Base-by-base conservation (phyloP, 345 rosid genomes). In the Melaleuca alternifolia region DNA sequence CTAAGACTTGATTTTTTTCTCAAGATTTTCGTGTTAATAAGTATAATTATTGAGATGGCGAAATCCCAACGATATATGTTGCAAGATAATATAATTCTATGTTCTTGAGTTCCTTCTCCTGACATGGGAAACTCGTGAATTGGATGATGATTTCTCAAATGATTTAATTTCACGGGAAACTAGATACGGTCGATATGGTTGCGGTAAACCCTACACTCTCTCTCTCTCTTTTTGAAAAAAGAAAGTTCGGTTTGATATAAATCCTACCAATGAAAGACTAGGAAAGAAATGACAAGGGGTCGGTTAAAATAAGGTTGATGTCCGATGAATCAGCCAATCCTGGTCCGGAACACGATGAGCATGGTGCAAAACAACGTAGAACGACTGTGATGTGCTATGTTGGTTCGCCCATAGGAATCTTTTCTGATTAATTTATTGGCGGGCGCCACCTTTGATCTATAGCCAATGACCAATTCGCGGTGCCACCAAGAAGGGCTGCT, bases 21-120 rank as follows among this genome's bases (percentile, higher is more conserved):
- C 0, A 6, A 18, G 4, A 71, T 18, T 37, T 71, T 71, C 13
- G 37, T 18, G 13, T 18, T 1, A 2, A 37, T 5, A 0, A 10
- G 3, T 37, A 5, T 6, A 37, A 65, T 33, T 3, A 2, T 1
- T 1, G 1, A 2, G 24, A 6, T 71, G 6, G 6, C 1, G 0
- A 71, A 71, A 71, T 71, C 7, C 0, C 24, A 5, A 10, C 2
- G 0, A 9, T 7, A 18, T 11, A 0, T 2, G 1, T 37, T 20
- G 7, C 13, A 10, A 9, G 1, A 65, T 30, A 16, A 16, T 65
- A 11, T 10, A 65, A 65, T 33, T 65, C 1, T 20, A 15, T 0
- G 33, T 28, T 61, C 41, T 28, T 14, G 6, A 33, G 21, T 7
- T 62, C 11, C 6, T 65, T 20, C 9, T 7, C 44, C 0, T 9